phyloP scores from a whole-genome alignment of 129 eudicot genomes.

The Scalesia atractyloides region DNA sequence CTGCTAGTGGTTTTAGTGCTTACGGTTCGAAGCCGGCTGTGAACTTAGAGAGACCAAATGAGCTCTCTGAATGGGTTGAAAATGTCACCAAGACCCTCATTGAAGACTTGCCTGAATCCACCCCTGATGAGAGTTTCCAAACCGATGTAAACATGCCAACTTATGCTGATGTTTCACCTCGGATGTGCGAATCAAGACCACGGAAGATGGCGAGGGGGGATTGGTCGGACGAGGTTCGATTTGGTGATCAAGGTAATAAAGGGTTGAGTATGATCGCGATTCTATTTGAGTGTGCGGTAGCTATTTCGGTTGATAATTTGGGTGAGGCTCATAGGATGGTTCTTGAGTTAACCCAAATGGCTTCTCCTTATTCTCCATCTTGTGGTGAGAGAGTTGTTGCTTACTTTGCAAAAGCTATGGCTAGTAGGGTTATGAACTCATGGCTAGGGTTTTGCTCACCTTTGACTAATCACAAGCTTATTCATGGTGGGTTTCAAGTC shows the following conservation, averaged over 20 bases:
- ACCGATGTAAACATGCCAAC: slow-evolving; percentile 24
- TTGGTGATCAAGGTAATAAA: slow-evolving; percentile 27
- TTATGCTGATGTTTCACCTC: slow-evolving; percentile 30
- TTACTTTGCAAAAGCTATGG: slow-evolving; percentile 79
- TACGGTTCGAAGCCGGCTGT: slow-evolving; percentile 22
- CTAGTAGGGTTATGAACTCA: slow-evolving; percentile 70
- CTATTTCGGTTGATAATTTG: slow-evolving; percentile 79
- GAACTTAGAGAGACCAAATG: slow-evolving; percentile 45
- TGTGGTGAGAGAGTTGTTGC: slow-evolving; percentile 84
- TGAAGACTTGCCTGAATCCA: slow-evolving; percentile 65
- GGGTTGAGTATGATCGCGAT: slow-evolving; percentile 50
- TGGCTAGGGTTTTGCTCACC: slow-evolving; percentile 81
- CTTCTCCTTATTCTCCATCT: slow-evolving; percentile 74
- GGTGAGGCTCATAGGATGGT: slow-evolving; percentile 79
- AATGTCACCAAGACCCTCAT: slow-evolving; percentile 72
- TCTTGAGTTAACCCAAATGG: slow-evolving; percentile 71
- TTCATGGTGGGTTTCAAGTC: slow-evolving; percentile 64
- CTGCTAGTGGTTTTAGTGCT: slow-evolving; percentile 31
- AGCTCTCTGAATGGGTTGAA: slow-evolving; percentile 82
- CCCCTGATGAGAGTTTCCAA: slow-evolving; percentile 43
- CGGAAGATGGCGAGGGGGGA: slow-evolving; percentile 41
- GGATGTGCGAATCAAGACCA: slow-evolving; percentile 54
- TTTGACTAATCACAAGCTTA: slow-evolving; percentile 51
- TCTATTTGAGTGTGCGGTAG: slow-evolving; percentile 79
- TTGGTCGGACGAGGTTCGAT: slow-evolving; percentile 8